phyloP scores from a whole-genome alignment of 2,329 filamentous ascomycete species.

The Fusarium equiseti region DNA sequence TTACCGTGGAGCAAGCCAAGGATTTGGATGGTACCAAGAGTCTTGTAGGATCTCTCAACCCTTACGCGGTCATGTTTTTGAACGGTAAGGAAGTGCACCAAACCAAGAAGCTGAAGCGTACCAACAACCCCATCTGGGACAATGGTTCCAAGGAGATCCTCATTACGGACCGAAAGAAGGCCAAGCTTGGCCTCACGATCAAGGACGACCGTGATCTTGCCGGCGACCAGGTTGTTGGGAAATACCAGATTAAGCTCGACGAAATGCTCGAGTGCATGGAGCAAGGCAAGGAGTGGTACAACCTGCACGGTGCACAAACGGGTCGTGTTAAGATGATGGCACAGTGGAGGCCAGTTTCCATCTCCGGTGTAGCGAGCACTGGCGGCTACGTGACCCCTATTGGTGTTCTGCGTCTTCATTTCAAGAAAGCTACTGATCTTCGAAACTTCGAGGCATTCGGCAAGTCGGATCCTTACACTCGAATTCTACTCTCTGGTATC shows the following conservation, averaged over 20 bases:
- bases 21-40: slow-evolving; percentile 94
- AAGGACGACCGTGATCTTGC: slow-evolving; percentile 94
- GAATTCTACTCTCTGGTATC: slow-evolving; percentile 88
- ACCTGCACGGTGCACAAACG: slow-evolving; percentile 81
- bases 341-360: slow-evolving; percentile 94
- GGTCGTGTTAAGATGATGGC: slow-evolving; percentile 91
- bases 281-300: slow-evolving; percentile 97
- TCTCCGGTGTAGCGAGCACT: slow-evolving; percentile 83
- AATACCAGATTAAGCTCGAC: slow-evolving; percentile 94
- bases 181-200: slow-evolving; percentile 90
- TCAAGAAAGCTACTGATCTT: slow-evolving; percentile 83
- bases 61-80: slow-evolving; percentile 87
- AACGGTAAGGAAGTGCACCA: slow-evolving; percentile 92
- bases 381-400: slow-evolving; percentile 94
- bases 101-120: slow-evolving; percentile 94
- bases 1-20: slow-evolving; percentile 95
- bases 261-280: slow-evolving; percentile 92
- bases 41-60: slow-evolving; percentile 89
- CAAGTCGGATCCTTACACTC: slow-evolving; percentile 95
- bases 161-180: slow-evolving; percentile 91
- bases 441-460: slow-evolving; percentile 95
- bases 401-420: slow-evolving; percentile 94
- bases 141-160: slow-evolving; percentile 93
- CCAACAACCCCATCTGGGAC: slow-evolving; percentile 97
- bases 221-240: slow-evolving; percentile 86